Percentiles rank a stretch among this genome's conserved stretches.
Conservation (phyloP, 2,329 filamentous ascomycete genomes). For the Ophiostoma pallidulum region DNA sequence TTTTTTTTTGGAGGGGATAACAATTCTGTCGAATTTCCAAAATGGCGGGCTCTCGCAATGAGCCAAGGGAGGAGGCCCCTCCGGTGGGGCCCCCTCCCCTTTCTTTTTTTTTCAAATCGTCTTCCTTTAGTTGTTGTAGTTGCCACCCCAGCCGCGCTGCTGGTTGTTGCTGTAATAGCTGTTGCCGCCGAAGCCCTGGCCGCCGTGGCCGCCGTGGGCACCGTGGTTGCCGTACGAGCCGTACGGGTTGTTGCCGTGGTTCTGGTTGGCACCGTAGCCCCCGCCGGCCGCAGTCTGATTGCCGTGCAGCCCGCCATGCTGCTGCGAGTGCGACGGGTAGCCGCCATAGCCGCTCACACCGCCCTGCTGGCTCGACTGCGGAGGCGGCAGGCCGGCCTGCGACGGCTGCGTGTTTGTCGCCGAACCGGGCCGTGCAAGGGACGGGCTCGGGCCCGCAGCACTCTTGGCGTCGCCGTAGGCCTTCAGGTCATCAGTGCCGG, state of each 20-base stretch:
- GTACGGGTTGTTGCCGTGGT: conserved; percentile 46
- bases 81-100: no score
- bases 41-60: no score
- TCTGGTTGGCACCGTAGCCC: conserved; percentile 43
- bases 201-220: conserved; percentile 38
- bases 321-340: conserved; percentile 46
- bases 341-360: conserved; percentile 44
- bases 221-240: conserved; percentile 40
- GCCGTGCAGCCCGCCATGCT: conserved; percentile 44
- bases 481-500: conserved; percentile 46
- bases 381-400: conserved; percentile 45
- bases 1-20: conserved; percentile 1
- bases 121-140: conserved; percentile 35
- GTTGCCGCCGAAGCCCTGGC: conserved; percentile 38
- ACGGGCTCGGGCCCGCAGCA: conserved; percentile 45
- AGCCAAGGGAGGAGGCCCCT: no score
- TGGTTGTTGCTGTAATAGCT: conserved; percentile 41
- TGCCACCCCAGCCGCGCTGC: conserved; percentile 49
- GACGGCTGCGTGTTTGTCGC: conserved; percentile 44
- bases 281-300: conserved; percentile 33
- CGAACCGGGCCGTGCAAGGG: conserved; percentile 49
- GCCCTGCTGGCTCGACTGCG: conserved; percentile 43
- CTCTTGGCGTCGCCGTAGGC: conserved; percentile 48
- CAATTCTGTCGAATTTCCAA: no score
- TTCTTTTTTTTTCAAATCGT: neutral